Conservation (phyloP, 352 stramenopile genomes). For the Hyaloperonospora brassicae region DNA sequence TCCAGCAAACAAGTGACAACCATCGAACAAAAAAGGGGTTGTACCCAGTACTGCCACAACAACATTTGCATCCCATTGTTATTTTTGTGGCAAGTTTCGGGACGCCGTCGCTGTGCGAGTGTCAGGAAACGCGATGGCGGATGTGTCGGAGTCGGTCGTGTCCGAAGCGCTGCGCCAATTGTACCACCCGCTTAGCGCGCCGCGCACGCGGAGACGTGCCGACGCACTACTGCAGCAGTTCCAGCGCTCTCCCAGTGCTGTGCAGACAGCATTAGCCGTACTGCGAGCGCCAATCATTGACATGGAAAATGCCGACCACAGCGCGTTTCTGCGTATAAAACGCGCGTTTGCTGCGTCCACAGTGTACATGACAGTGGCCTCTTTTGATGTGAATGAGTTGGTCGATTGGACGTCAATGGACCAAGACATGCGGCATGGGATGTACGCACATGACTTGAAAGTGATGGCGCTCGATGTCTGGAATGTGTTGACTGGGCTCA, state of each 20-base stretch:
- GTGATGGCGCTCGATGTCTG: conserved; percentile 64
- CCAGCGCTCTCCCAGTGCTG: conserved; percentile 61
- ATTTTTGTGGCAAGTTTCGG: neutral
- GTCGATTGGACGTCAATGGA: conserved; percentile 44
- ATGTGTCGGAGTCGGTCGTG: conserved; percentile 31
- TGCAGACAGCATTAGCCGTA: conserved; percentile 44
- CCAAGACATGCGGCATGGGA: conserved; percentile 36
- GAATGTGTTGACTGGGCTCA: conserved; percentile 61
- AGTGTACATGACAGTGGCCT: conserved; percentile 58
- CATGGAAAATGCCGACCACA: conserved; percentile 19
- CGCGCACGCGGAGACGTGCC: conserved; percentile 55
- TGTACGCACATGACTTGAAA: conserved; percentile 51
- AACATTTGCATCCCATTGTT: neutral
- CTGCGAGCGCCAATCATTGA: conserved; percentile 44
- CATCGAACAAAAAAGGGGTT: too few species aligned
- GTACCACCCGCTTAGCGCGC: conserved; percentile 60
- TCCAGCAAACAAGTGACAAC: too few species aligned
- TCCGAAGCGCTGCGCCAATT: conserved; percentile 61
- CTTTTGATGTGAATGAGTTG: conserved; percentile 59
- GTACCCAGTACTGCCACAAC: too few species aligned
- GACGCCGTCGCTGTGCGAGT: neutral
- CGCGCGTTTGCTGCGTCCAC: conserved; percentile 64
- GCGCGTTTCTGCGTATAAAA: conserved; percentile 37
- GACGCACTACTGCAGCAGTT: conserved; percentile 70
- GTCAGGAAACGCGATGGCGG: conserved; percentile 35